Evolutionary conservation across 2,329 filamentous ascomycete species (phyloP).

Genomic region (Aspergillus texensis): DNA sequence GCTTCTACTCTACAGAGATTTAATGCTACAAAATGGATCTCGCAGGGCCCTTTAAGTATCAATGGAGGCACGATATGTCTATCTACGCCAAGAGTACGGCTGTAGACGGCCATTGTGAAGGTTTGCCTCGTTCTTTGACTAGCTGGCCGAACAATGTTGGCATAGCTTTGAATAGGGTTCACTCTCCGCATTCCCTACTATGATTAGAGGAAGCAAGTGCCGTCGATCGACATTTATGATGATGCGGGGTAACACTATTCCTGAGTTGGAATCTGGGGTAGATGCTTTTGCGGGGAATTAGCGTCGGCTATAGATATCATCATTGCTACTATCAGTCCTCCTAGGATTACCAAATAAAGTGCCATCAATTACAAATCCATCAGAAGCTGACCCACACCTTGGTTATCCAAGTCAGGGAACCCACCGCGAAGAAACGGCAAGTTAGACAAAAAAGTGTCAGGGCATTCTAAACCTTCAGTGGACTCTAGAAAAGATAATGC

Average conservation of each 20-base stretch:
- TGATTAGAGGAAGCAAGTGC: neutral
- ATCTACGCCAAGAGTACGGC: neutral
- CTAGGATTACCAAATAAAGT: neutral
- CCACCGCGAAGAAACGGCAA: neutral
- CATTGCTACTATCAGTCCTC: neutral
- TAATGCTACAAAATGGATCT: fast-evolving
- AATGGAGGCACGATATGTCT: neutral
- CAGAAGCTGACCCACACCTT: neutral
- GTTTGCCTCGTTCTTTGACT: neutral
- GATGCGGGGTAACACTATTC: neutral
- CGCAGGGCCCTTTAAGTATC: neutral
- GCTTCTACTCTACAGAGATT: neutral
- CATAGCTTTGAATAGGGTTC: neutral
- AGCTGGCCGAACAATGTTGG: neutral
- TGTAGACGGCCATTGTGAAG: neutral
- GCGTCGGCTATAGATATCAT: slow-evolving; percentile 6
- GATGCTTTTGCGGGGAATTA: neutral
- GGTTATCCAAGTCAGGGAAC: neutral
- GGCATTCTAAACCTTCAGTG: neutral
- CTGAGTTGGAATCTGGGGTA: neutral
- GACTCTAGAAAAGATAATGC: neutral
- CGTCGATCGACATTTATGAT: neutral
- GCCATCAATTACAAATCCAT: neutral
- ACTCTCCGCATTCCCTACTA: neutral
- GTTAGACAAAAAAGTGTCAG: neutral